Evolutionary conservation across 2,329 filamentous ascomycete genomes (phyloP).

Genomic region (Leptographium procerum): DNA sequence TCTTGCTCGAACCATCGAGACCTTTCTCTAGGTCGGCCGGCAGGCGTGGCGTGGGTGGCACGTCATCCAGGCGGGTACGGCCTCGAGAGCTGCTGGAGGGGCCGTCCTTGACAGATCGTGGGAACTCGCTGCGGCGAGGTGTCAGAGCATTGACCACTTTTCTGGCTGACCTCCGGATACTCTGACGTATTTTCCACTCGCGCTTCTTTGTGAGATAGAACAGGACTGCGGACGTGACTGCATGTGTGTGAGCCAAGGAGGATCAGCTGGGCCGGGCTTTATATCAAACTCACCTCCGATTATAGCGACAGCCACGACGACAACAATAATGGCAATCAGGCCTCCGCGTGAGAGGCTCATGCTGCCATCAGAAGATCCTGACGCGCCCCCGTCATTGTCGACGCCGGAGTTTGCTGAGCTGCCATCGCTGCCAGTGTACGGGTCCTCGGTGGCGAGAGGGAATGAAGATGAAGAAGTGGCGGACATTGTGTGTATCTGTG

Average conservation of each 20-base stretch:
- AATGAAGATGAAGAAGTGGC: conserved; percentile 26
- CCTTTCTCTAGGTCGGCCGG: conserved; percentile 51
- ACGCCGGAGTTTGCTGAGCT: conserved; percentile 19
- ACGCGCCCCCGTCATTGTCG: conserved; percentile 51
- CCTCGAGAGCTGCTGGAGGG: conserved; percentile 21
- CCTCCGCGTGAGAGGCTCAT: conserved; percentile 57
- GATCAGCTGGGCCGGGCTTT: not conserved
- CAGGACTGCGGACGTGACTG: conserved; percentile 54
- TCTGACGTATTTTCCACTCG: conserved; percentile 69
- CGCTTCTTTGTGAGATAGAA: conserved; percentile 77
- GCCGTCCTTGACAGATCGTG: conserved; percentile 40
- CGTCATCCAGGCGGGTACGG: conserved; percentile 40
- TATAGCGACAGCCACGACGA: conserved; percentile 55
- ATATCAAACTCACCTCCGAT: conserved; percentile 47
- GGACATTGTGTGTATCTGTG: conserved; percentile 23
- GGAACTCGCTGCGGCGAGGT: conserved; percentile 50
- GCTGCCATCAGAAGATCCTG: conserved; percentile 47
- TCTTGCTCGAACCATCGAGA: conserved; percentile 10
- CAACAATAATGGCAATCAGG: conserved; percentile 62
- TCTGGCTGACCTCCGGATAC: conserved; percentile 55
- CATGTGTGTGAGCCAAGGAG: not conserved
- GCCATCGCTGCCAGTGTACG: conserved; percentile 23
- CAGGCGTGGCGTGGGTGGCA: conserved; percentile 47
- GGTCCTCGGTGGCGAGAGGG: conserved; percentile 30
- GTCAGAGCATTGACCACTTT: conserved; percentile 51